Base-by-base conservation (phyloP, 495 filamentous ascomycete species). In the Penicillium cosmopolitanum region DNA sequence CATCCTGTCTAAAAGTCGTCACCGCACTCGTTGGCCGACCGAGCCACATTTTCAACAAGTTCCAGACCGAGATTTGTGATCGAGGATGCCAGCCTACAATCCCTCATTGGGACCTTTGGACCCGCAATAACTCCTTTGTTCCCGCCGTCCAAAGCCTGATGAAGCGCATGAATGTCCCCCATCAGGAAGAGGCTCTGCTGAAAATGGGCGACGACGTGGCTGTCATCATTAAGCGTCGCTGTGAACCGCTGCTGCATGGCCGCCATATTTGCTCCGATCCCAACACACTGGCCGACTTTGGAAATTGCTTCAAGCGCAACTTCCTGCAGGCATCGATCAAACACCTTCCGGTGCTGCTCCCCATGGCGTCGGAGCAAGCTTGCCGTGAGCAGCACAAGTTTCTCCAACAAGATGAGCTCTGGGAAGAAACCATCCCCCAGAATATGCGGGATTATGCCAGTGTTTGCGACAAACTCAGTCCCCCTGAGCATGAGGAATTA, bases 31-130 rank as follows among this genome's bases (percentile, higher is more conserved):
- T 73, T 56, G 66, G 71, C 55, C 69, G 75, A 57, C 67, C 74
- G 8, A 56, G 61, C 58, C 65, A 77, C 25, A 51, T 76, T 43
- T 76, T 71, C 64, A 61, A 71, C 21, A 72, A 73, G 50, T 79
- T 77, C 56, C 75, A 79, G 61, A 65, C 56, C 21, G 75, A 79
- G 51, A 74, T 79, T 64, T 79, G 76, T 62, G 73, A 72, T 12
- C 63, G 56, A 9, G 76, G 76, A 50, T 79, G 76, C 42, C 68
- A 75, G 43, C 76, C 76, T 23, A 77, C 74, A 12, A 62, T 79
- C 55, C 70, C 76, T 2, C 75, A 77, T 55, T 79, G 76, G 76
- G 76, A 79, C 56, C 73, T 77, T 40, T 79, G 76, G 76, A 77
- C 76, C 16, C 73, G 74, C 66, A 72, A 75, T 63, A 74, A 77